phyloP scores from a whole-genome alignment of 2,329 filamentous ascomycete genomes.

The Pyricularia sp. region DNA sequence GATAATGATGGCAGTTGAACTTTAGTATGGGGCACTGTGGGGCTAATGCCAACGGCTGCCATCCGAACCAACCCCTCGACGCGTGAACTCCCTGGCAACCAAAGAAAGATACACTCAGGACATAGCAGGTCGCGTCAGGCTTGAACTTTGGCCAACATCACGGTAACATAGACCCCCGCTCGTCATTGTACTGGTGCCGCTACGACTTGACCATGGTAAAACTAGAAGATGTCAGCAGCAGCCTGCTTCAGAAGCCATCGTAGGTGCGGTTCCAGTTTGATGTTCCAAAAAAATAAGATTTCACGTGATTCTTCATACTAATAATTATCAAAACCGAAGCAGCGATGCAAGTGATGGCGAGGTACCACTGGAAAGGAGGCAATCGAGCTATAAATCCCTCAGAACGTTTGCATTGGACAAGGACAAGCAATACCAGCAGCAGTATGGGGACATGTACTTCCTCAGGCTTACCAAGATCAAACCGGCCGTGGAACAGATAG shows the following conservation, averaged over 20 bases:
- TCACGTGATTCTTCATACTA: not conserved
- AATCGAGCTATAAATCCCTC: constrained; percentile 61
- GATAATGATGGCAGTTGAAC: not conserved
- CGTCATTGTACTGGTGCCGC: constrained; percentile 1
- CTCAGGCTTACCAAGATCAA: constrained; percentile 81
- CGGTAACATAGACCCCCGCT: not conserved
- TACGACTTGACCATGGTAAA: constrained; percentile 27
- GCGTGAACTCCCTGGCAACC: not conserved
- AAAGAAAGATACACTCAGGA: not conserved
- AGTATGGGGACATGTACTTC: constrained; percentile 98
- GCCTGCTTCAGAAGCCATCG: constrained; percentile 39
- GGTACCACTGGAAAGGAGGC: constrained; percentile 28
- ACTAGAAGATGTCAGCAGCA: constrained; percentile 31
- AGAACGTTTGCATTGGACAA: constrained; percentile 65
- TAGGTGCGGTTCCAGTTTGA: constrained; percentile 19
- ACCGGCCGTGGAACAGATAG: constrained; percentile 67
- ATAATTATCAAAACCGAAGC: not conserved
- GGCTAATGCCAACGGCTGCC: not conserved
- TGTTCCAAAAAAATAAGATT: not conserved
- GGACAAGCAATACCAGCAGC: constrained; percentile 74
- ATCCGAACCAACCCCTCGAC: not conserved
- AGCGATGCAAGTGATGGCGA: not conserved
- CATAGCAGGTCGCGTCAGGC: not conserved
- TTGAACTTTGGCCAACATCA: not conserved
- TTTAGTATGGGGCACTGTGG: not conserved